A percentile compares a stretch with the other conserved stretches of the same genome.
phyloP scores from a whole-genome alignment of 2,329 filamentous ascomycete genomes.

The Calonectria pteridis region DNA sequence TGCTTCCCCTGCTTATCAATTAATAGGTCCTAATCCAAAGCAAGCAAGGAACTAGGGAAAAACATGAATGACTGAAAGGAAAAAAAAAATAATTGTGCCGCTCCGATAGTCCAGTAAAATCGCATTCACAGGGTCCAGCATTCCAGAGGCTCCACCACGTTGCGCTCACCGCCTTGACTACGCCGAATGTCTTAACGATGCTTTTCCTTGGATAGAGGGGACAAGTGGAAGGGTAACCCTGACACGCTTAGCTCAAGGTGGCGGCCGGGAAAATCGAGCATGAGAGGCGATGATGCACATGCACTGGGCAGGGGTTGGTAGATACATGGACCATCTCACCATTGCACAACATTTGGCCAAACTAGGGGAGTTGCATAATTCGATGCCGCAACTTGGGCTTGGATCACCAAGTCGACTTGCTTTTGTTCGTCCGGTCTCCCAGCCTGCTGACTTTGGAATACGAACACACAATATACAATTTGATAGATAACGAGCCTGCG shows the following conservation, averaged over 20 bases:
- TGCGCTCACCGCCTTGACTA: constrained; percentile 21
- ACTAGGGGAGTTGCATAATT: background rate
- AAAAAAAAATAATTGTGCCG: constrained; percentile 17
- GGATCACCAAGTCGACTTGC: background rate
- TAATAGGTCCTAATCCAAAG: background rate
- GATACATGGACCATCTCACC: background rate
- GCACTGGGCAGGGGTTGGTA: constrained; percentile 9
- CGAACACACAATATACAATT: background rate
- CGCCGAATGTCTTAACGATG: background rate
- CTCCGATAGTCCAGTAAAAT: constrained; percentile 34
- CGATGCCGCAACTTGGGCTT: background rate
- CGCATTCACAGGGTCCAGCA: constrained; percentile 42
- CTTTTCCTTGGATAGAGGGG: background rate
- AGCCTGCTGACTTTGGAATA: background rate
- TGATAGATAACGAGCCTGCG: background rate
- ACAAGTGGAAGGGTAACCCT: constrained; percentile 7
- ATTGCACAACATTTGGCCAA: constrained; percentile 2
- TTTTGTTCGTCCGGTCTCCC: background rate
- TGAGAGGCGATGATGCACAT: constrained; percentile 19
- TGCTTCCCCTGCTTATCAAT: background rate
- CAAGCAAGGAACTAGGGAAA: constrained; percentile 11
- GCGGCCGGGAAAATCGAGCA: constrained; percentile 19
- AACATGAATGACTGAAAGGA: constrained; percentile 23
- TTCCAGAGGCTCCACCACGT: constrained; percentile 9
- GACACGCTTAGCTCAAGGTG: constrained; percentile 15